These are phyloP conservation scores for Climacium dendroides DNA, from an alignment of 225 moss, liverwort and hornwort genomes.

Conservation along the genomic window DNA sequence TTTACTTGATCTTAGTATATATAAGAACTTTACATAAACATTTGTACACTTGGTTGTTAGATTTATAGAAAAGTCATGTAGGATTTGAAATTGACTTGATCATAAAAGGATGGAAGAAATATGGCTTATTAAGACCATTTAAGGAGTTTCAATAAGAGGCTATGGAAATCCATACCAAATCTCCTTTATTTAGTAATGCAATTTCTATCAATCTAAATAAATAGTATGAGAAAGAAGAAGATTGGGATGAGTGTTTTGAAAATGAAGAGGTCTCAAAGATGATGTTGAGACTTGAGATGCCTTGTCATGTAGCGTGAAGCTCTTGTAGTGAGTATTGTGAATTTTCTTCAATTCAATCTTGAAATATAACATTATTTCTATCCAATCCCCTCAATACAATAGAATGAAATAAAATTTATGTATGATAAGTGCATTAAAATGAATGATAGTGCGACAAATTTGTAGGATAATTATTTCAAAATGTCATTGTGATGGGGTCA, in stretches of 20 bases:
- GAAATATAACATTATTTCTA: background rate
- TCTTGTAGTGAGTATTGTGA: background rate
- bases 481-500: background rate
- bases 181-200: background rate
- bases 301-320: background rate
- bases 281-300: background rate
- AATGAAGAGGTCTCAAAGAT: background rate
- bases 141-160: background rate
- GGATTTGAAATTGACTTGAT: background rate
- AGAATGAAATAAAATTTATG: background rate
- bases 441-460: background rate
- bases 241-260: background rate
- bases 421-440: background rate
- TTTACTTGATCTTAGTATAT: background rate
- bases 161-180: background rate
- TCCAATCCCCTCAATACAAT: background rate
- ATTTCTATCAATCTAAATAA: rapidly evolving
- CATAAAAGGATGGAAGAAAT: background rate
- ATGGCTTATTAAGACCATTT: background rate
- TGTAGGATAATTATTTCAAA: background rate
- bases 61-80: background rate
- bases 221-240: background rate
- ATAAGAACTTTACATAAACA: too few relatives aligned
- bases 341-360: background rate
- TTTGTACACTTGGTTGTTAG: background rate